These are phyloP conservation scores for Calocybe cyanea DNA, from an alignment of 768 basidiomycete genomes.

Conservation along the genomic window DNA sequence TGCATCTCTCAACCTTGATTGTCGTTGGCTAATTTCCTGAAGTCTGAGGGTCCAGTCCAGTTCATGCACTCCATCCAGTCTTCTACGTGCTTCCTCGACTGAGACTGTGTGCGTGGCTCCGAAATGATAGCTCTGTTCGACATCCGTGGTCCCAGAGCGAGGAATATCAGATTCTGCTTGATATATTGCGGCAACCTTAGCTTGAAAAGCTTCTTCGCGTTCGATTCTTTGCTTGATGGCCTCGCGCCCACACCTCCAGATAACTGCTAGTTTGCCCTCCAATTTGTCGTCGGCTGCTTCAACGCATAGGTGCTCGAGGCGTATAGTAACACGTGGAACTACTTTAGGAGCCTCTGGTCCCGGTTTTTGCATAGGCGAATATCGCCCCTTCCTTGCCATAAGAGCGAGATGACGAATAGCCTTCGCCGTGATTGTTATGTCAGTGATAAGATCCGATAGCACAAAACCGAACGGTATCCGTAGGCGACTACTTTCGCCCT, in stretches of 20 bases:
- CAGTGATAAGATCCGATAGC: slow-evolving; percentile 72
- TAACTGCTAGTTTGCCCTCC: slow-evolving; percentile 71
- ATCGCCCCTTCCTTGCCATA: slow-evolving; percentile 50
- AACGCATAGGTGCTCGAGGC: slow-evolving; percentile 57
- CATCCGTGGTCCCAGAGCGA: slow-evolving; percentile 18
- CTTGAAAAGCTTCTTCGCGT: slow-evolving; percentile 76
- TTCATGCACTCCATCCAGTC: slow-evolving; percentile 67
- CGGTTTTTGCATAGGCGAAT: slow-evolving; percentile 56
- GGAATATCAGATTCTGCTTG: slow-evolving; percentile 33
- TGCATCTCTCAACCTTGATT: slow-evolving; percentile 43
- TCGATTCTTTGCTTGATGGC: slow-evolving; percentile 69
- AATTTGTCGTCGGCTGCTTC: slow-evolving; percentile 86
- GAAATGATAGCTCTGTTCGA: slow-evolving; percentile 59
- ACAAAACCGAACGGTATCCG: slow-evolving; percentile 79
- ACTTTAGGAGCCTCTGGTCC: slow-evolving; percentile 68
- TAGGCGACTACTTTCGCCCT: slow-evolving; percentile 65
- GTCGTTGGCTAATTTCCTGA: slow-evolving; percentile 42
- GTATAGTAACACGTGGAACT: slow-evolving; percentile 60
- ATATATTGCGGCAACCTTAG: slow-evolving; percentile 69
- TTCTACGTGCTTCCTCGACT: slow-evolving; percentile 64
- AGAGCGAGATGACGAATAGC: slow-evolving; percentile 63
- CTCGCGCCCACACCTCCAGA: slow-evolving; percentile 67
- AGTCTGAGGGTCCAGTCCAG: slow-evolving; percentile 68
- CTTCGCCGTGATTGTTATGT: slow-evolving; percentile 66
- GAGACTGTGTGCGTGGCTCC: slow-evolving; percentile 60